Conservation (phyloP, 305 asterid genomes). For the Fraxinus greggii region DNA sequence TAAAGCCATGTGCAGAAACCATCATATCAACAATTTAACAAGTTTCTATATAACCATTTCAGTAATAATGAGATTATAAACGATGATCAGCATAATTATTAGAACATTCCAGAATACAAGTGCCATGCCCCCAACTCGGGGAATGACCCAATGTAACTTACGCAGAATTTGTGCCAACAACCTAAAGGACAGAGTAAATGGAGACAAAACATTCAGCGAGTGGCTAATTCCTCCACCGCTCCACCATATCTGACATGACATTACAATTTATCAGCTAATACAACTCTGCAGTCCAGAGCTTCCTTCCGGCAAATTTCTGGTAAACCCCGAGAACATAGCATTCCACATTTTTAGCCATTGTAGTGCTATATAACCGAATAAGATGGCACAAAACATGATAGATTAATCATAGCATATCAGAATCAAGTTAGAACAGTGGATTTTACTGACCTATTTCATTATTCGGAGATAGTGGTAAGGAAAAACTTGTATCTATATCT, state of each 20-base stretch:
- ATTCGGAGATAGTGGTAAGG: neutral
- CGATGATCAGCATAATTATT: neutral
- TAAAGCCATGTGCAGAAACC: neutral
- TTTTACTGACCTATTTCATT: neutral
- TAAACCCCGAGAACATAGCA: neutral
- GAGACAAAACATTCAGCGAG: neutral
- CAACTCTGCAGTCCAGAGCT: neutral
- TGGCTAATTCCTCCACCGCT: neutral
- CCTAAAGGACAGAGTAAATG: neutral
- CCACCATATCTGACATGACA: neutral
- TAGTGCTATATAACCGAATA: neutral
- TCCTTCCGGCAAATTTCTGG: neutral
- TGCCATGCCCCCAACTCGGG: neutral
- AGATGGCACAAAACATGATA: neutral
- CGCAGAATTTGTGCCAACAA: neutral
- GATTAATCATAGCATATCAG: neutral
- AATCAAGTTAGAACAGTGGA: neutral
- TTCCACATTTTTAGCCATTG: neutral
- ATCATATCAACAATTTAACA: neutral
- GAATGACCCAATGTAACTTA: neutral
- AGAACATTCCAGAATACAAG: neutral
- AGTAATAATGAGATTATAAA: constrained; percentile 8
- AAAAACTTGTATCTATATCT: neutral
- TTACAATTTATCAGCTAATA: neutral
- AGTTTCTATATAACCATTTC: neutral